phyloP scores from a whole-genome alignment of 1,284 basidiomycete genomes.

The Schizopora paradoxa region DNA sequence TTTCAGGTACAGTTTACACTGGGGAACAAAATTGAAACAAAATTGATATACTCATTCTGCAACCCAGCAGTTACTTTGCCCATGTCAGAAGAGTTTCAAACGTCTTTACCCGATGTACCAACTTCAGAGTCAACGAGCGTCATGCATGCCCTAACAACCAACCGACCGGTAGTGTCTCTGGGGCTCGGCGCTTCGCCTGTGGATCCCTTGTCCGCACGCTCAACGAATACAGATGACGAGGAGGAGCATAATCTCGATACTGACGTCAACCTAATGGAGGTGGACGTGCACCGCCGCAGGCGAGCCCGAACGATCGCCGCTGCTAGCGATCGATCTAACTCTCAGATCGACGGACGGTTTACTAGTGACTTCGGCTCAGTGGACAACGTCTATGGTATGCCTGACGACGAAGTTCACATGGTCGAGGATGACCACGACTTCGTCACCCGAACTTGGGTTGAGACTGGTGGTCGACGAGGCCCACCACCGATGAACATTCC shows the following conservation, averaged over 20 bases:
- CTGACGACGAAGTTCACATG: constrained; percentile 6
- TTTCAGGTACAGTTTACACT: no score
- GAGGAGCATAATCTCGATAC: constrained; percentile 32
- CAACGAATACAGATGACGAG: constrained; percentile 22
- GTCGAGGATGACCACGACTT: constrained; percentile 9
- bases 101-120: no score
- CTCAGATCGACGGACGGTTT: constrained; percentile 1
- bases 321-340: constrained; percentile 8
- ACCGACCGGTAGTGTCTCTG: no score
- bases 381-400: constrained; percentile 7
- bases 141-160: no score
- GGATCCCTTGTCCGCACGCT: constrained; percentile 14
- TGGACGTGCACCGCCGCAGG: constrained; percentile 9
- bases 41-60: no score
- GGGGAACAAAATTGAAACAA: no score
- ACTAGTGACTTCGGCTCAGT: constrained; percentile 13
- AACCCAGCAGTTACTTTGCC: no score
- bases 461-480: constrained; percentile 9
- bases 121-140: no score
- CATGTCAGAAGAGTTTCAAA: no score
- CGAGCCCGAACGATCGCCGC: constrained; percentile 6
- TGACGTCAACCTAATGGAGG: constrained; percentile 29
- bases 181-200: no score
- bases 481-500: constrained; percentile 17
- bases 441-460: constrained; percentile 9